Base-by-base conservation (phyloP, 495 filamentous ascomycete genomes). In the Xylaria castorea region DNA sequence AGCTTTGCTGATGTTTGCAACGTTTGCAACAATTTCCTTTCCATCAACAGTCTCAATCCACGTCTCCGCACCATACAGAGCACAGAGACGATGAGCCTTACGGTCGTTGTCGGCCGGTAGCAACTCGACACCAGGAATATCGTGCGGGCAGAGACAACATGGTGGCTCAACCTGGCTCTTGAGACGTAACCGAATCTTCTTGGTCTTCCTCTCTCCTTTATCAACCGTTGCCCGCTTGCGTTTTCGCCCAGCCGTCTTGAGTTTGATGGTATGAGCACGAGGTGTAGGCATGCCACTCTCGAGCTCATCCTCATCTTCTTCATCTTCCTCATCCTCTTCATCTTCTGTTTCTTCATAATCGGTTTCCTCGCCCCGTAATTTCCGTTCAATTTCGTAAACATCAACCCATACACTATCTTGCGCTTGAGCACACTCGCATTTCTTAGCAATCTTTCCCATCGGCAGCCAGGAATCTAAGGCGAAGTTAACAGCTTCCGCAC, bases 341-440 rank as follows among this genome's bases (percentile, higher is more conserved):
- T 94, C 92, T 36, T 92, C 91, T 0, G 90, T 93, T 73, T 95
- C 93, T 71, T 94, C 92, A 75, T 93, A 97, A 66, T 98, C 96
- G 0, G 95, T 98, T 36, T 92, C 88, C 80, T 98, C 96, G 9
- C 96, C 97, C 55, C 94, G 88, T 40, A 98, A 83, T 81, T 96
- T 98, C 69, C 97, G 92, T 81, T 98, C 94, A 72, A 99, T 94
- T 74, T 97, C 94, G 48, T 90, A 90, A 18, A 98, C 93, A 77
- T 99, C 94, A 55, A 99, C 94, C 95, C 96, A 99, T 32, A 99
- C 96, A 74, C 94, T 97, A 83, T 99, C 96, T 60, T 94, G 89
- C 30, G 89, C 85, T 72, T 88, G 83, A 75, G 94, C 93, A 79
- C 96, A 99, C 78, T 98, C 88, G 80, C 96, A 99, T 79, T 95